phyloP scores from a whole-genome alignment of 768 basidiomycete species.

The Mycena haematopus region DNA sequence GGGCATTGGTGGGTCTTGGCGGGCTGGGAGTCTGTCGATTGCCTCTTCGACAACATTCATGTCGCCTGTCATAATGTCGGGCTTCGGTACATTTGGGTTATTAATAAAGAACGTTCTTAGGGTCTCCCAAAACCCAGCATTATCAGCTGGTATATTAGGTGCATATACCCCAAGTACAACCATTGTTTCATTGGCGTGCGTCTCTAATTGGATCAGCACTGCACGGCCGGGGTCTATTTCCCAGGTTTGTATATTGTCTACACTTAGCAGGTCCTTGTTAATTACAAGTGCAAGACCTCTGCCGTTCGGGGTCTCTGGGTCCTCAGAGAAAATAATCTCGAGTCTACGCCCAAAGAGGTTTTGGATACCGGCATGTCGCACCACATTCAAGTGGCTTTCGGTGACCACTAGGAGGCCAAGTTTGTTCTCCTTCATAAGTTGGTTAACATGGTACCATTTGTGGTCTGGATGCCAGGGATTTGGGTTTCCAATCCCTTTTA shows the following conservation, averaged over 20 bases:
- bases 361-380: background rate
- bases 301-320: background rate
- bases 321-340: background rate
- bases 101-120: background rate
- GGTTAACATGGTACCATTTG: conserved; percentile 4
- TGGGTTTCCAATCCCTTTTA: conserved; percentile 10
- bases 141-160: background rate
- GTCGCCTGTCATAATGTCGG: background rate
- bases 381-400: background rate
- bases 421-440: background rate
- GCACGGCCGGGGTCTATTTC: background rate
- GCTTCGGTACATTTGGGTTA: background rate
- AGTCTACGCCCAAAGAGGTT: background rate
- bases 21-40: no score
- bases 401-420: background rate
- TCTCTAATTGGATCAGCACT: background rate
- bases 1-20: no score
- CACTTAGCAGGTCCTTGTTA: background rate
- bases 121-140: conserved; percentile 1
- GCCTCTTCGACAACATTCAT: no score
- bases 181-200: background rate
- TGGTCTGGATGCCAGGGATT: background rate
- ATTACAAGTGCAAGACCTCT: background rate
- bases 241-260: background rate
- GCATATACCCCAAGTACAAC: conserved; percentile 5